Base-by-base conservation (phyloP, 768 basidiomycete genomes). In the Saitozyma podzolica region DNA sequence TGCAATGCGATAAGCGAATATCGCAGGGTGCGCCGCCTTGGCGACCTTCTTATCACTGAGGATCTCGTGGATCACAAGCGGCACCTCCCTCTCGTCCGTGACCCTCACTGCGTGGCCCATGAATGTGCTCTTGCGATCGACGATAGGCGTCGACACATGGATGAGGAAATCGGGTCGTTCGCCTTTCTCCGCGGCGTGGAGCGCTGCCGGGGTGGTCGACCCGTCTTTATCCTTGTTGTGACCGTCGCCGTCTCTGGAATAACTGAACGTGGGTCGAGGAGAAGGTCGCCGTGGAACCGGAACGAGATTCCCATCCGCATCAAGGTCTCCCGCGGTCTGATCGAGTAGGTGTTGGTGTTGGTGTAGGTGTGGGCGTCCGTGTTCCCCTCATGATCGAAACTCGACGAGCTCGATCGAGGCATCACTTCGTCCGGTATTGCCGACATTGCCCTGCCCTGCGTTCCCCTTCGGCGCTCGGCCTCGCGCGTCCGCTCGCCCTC, bases 71-170 rank as follows among this genome's bases (percentile, higher is more conserved):
- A 80, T 70, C 6, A 78, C 69, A 13, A 78, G 58, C 50, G 80
- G 76, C 7, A 89, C 91, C 82, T 92, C 86, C 6, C 86, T 84
- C 0, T 90, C 89, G 78, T 91, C 83, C 7, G 86, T 85, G 73
- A 95, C 88, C 50, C 81, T 82, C 77, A 91, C 91, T 0, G 92
- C 91, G 19, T 92, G 85, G 9, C 92, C 93, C 8, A 95, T 83
- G 70, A 97, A 96, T 0, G 84, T 83, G 64, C 89, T 91, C 77
- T 89, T 94, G 37, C 92, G 84, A 77, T 95, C 94, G 8, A 84
- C 81, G 59, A 97, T 91, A 0, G 94, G 86, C 60, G 91, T 90
- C 0, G 89, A 86, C 50, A 86, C 84, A 61, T 85, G 80, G 11
- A 97, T 84, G 52, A 85, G 78, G n/a, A 91, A 80, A 41, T 48